Evolutionary conservation across 2,329 filamentous ascomycete species (phyloP).

Genomic region (Nothophaeocryptopus gaeumannii): DNA sequence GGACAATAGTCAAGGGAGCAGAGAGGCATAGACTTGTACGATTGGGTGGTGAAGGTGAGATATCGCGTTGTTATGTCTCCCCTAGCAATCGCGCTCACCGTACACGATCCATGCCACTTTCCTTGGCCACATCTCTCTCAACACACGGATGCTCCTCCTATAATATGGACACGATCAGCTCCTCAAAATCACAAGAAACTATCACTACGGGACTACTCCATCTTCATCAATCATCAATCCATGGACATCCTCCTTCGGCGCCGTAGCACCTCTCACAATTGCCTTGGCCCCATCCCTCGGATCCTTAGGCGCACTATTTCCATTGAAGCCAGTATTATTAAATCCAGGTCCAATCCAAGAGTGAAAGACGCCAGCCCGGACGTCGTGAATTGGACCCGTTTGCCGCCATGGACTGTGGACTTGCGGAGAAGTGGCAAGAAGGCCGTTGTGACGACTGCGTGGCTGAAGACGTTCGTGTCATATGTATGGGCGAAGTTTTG

Average conservation of each 20-base stretch:
- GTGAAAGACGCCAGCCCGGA: conserved; percentile 10
- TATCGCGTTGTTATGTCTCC: no score
- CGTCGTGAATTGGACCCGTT: conserved; percentile 31
- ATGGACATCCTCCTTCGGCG: conserved; percentile 28
- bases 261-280: conserved; percentile 23
- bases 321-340: conserved; percentile 30
- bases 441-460: conserved; percentile 24
- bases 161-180: no score
- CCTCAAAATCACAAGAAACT: no score
- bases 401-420: conserved; percentile 17
- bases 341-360: conserved; percentile 14
- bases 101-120: no score
- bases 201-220: no score
- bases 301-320: conserved; percentile 25
- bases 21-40: no score
- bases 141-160: no score
- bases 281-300: conserved; percentile 32
- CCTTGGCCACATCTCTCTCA: no score
- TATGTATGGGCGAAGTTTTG: conserved; percentile 23
- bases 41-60: no score
- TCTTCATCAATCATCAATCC: neutral
- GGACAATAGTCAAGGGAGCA: no score
- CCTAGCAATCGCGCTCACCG: no score
- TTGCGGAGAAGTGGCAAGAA: conserved; percentile 31
- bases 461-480: conserved; percentile 32